Base-by-base conservation (phyloP, 1,284 basidiomycete genomes). In the Ustilago hordei region DNA sequence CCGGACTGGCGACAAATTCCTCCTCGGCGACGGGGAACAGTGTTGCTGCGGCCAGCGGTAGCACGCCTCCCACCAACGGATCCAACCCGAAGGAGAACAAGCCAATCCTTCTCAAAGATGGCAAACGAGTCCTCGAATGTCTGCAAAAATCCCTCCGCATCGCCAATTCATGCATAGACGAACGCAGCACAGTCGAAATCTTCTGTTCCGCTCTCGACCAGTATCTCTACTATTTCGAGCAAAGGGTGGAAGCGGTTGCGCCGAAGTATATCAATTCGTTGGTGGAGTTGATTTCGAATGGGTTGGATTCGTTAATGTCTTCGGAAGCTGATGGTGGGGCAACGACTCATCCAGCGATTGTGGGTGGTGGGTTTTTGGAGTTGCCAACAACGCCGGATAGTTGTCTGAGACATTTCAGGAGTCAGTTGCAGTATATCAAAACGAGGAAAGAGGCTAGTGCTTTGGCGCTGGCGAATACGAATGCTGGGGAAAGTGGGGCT, bases 351-450 rank as follows among this genome's bases (percentile, higher is more conserved):
- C 70, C 70, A n/a, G 61, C 77, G 7, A 63, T 66, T 32, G 65
- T 65, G 13, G 75, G 68, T 90, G 35, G 84, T 2, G 94, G 94
- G 15, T 89, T 95, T 23, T 90, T 97, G 66, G 95, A 98, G 82
- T 93, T 93, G 9, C 92, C 94, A 0, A 92, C 94, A 78, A 92
- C 93, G 4, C 93, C 94, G 8, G 95, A 98, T 54, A 93, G 94
- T 90, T 95, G 97, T 76, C 89, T 90, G 1, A 89, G 93, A 66
- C 96, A 99, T 87, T 98, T 98, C 89, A 90, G 91, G 63, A 95
- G 95, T 87, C 95, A 95, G 19, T 87, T 98, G 58, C 86, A 88
- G 38, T 93, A 95, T 86, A 95, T 98, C 69, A 91, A 92, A 80
- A 87, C 89, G 50, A 90, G 91, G 87, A 95, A 95, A 88, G 89